phyloP scores from a whole-genome alignment of 176 grass and related monocot genomes.

The Avena eriantha region DNA sequence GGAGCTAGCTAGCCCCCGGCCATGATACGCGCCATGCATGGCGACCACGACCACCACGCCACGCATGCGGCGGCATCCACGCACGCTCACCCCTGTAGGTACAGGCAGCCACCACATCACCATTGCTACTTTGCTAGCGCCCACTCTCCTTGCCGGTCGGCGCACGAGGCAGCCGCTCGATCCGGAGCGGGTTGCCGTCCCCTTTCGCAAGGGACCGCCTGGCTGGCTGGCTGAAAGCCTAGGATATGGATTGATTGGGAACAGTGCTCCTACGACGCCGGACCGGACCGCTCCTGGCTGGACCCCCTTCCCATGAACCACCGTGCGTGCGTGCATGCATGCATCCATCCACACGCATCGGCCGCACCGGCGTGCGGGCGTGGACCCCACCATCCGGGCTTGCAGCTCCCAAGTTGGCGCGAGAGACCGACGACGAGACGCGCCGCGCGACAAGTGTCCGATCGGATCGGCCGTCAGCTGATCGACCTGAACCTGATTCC shows the following conservation, averaged over 20 bases:
- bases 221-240: background rate
- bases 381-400: background rate
- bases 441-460: background rate
- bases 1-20: background rate
- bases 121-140: background rate
- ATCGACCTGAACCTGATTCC: background rate
- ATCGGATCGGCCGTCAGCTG: background rate
- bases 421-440: background rate
- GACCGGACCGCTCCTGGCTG: background rate
- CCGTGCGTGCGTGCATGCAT: background rate
- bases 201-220: background rate
- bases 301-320: background rate
- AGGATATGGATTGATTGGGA: conserved; percentile 9
- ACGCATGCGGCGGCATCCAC: background rate
- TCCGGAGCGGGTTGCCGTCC: conserved; percentile 24
- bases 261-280: conserved; percentile 22
- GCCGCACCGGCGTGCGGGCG: background rate
- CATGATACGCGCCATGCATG: too few relatives aligned
- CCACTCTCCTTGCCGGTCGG: background rate
- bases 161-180: background rate
- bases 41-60: conserved; percentile 5
- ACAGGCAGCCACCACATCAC: background rate
- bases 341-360: background rate
- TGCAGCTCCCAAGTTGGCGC: background rate
- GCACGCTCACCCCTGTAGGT: background rate